Evolutionary conservation across 1,284 basidiomycete species (phyloP), one percentile per base, ranked within the genome.

Genomic region (Ganoderma lucidum): DNA sequence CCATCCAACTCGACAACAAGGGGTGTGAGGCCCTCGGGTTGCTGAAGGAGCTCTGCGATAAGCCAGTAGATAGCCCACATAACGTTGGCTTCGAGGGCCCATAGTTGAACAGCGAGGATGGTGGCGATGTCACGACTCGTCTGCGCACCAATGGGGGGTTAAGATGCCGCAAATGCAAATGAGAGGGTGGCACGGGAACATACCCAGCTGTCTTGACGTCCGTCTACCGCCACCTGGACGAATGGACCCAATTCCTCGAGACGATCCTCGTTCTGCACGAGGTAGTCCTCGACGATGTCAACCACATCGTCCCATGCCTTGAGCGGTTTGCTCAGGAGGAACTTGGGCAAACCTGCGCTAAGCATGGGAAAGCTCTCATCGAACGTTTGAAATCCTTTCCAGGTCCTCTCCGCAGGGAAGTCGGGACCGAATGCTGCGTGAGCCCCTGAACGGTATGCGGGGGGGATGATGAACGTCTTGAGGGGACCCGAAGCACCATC

Each of bases 31-130:
- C 78, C 72, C 4, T 73, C 41, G 0, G 76, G 74, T 2, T 75
- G 65, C 53, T 80, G 75, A 3, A 81, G 70, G 28, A 78, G 58
- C 48, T 78, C 75, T 3, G 76, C 71, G 23, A 81, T 60, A 14
- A 77, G 65, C 76, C 80, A 81, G 23, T 79, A 75, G 5, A 72
- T 76, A 14, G 78, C 78, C 65, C 66, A 78, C n/a, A 76, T 74
- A 1, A 75, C 75, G 64, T 83, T 82, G 1, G 81, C 79, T 45
- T 79, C 71, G 2, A 79, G 63, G 8, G 78, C 77, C 79, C 79
- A 80, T 2, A 79, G 71, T 53, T 78, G 75, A 17, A 58, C 62
- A 30, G 73, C 67, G 2, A 63, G 74, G 72, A 51, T 67, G 41
- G 64, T 77, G 71, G 55, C 74, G 30, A 65, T 48, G 44, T 69